Base-by-base conservation (phyloP, 306 rosid species). In the Corylus avellana region DNA sequence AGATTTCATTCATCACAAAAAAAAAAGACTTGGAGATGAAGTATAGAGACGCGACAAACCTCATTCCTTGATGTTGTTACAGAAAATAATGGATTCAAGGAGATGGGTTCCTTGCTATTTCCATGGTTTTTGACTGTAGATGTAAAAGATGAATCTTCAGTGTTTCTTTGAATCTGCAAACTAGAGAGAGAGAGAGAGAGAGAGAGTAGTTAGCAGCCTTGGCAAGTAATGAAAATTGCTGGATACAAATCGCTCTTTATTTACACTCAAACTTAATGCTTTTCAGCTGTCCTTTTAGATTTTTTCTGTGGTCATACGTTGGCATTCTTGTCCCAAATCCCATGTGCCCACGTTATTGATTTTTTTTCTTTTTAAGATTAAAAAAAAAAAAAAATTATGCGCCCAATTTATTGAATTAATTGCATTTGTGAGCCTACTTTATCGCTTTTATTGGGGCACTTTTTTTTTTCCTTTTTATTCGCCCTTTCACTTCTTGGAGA, bases 31-130 rank as follows among this genome's bases (percentile, higher is more conserved):
- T n/a, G 20, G 16, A 64, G 16, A 64, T 4, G 32, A 20, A 49
- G 25, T 18, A 64, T 18, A 59, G 66, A 32, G 42, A 71, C 12
- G 32, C 5, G 72, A 59, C 72, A 71, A 39, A 71, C 82, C 72
- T 46, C 81, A 70, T 46, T 70, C 16, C 39, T 57, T 48, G 75
- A 55, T 4, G 59, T n/a, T 32, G 53, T 18, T 37, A 49, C 51
- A 32, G 79, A 50, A 37, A 50, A 39, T 12, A 68, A 39, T 22
- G 67, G 55, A 77, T 77, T 44, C 57, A 53, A 22, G 14, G 75
- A 37, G 47, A 73, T 22, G 54, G 47, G 46, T 27, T 55, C 50
- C 17, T 18, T 18, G 27, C 13, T 8, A 2, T 37, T 39, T 39
- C 9, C 4, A 7, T 32, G 18, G 11, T 8, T 67, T 39, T 66